A percentile compares a stretch with the other conserved stretches of the same genome.
These are phyloP conservation scores for Penicillium sp. DNA, from an alignment of 2,329 filamentous ascomycete species.

Conservation along the genomic window DNA sequence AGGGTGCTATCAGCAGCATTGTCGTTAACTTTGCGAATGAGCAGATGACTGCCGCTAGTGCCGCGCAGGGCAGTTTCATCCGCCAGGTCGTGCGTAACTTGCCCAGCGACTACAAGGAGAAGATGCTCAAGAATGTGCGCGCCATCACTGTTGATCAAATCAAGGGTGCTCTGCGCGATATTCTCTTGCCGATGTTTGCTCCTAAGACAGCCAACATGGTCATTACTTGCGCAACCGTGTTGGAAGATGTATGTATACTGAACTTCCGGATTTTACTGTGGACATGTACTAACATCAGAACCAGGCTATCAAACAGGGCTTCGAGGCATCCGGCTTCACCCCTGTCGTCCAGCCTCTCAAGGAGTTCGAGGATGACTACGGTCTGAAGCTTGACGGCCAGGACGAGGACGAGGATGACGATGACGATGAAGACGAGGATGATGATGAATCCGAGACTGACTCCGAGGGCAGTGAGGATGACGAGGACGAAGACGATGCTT, in stretches of 20 bases:
- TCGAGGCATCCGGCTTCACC: constrained; percentile 75
- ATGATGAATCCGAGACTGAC: constrained; percentile 46
- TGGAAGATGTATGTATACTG: constrained; percentile 69
- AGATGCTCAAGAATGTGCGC: constrained; percentile 74
- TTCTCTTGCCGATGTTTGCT: constrained; percentile 78
- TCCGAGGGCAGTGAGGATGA: constrained; percentile 49
- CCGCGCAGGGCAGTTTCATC: constrained; percentile 81
- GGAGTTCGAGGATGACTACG: constrained; percentile 88
- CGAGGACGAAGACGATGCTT: constrained; percentile 44
- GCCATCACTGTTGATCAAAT: constrained; percentile 76
- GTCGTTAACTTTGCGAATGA: constrained; percentile 85
- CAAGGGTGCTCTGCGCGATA: constrained; percentile 68
- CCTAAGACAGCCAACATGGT: constrained; percentile 81
- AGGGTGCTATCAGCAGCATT: constrained; percentile 87
- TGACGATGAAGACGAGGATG: constrained; percentile 58
- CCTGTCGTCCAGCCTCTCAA: constrained; percentile 72
- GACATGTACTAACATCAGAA: constrained; percentile 10
- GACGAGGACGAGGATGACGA: constrained; percentile 61
- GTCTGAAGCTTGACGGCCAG: constrained; percentile 65
- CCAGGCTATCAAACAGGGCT: constrained; percentile 73
- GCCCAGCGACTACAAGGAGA: constrained; percentile 73
- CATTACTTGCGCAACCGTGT: constrained; percentile 81
- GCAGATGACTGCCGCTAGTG: constrained; percentile 79
- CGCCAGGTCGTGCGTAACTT: constrained; percentile 76
- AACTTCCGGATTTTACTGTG: constrained; percentile 3